Conservation (phyloP, 805 yeast genomes). For the Sugiyamaella marilandica region DNA sequence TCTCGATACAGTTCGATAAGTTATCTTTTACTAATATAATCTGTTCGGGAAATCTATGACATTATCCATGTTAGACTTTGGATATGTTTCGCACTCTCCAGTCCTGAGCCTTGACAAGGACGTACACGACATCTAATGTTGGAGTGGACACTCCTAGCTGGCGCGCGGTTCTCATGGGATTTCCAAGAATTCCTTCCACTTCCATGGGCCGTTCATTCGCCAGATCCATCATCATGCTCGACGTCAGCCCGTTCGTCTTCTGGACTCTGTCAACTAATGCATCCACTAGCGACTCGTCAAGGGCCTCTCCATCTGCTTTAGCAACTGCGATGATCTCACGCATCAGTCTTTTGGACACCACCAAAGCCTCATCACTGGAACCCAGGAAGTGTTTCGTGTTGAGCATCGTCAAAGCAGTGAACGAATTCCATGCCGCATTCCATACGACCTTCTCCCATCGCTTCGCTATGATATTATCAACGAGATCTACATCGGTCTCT, state of each 20-base stretch:
- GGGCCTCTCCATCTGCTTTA: conserved; percentile 53
- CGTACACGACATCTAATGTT: conserved; percentile 49
- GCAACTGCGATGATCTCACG: conserved; percentile 61
- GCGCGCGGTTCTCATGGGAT: conserved; percentile 47
- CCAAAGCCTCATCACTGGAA: conserved; percentile 14
- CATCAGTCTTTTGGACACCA: conserved; percentile 43
- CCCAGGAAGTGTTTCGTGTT: conserved; percentile 16
- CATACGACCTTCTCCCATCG: conserved; percentile 25
- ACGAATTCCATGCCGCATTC: conserved; percentile 24
- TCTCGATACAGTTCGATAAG: not conserved
- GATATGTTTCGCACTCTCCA: conserved; percentile 10
- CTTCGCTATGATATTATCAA: conserved; percentile 13
- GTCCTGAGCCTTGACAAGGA: conserved; percentile 41
- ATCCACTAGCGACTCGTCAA: conserved; percentile 12
- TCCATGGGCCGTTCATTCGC: conserved; percentile 62
- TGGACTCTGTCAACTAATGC: conserved; percentile 14
- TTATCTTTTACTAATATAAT: not conserved
- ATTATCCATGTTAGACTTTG: conserved; percentile 1
- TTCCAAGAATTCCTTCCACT: conserved; percentile 65
- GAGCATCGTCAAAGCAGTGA: conserved; percentile 19
- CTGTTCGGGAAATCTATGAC: not conserved
- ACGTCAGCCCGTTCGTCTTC: conserved; percentile 31
- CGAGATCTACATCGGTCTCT: conserved; percentile 12
- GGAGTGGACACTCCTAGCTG: conserved; percentile 52
- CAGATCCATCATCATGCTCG: conserved; percentile 68